Evolutionary conservation across 106 monocot species (phyloP).

Genomic region (Amphibolis antarctica): DNA sequence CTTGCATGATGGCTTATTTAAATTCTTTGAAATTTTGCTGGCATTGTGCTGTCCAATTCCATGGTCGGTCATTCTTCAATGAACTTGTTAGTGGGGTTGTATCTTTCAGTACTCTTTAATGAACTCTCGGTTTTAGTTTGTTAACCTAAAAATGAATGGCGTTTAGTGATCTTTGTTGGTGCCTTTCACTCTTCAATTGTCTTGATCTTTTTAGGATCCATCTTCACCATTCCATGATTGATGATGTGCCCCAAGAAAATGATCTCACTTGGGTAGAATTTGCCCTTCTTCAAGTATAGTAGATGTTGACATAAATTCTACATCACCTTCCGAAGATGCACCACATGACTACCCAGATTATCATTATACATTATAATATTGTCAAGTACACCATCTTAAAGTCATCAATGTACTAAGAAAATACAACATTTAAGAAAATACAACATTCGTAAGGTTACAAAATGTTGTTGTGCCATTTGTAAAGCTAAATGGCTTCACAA

Average conservation of each 20-base stretch:
- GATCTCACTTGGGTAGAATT: neutral
- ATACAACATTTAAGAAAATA: too few relatives aligned
- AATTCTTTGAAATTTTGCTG: neutral
- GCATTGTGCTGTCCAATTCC: neutral
- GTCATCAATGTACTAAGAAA: neutral
- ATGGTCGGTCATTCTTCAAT: neutral
- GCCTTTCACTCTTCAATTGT: neutral
- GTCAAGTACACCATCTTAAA: conserved; percentile 4
- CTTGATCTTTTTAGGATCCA: neutral
- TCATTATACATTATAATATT: neutral
- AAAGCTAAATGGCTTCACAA: neutral
- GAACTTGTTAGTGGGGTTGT: neutral
- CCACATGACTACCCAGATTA: neutral
- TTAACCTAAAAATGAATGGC: neutral
- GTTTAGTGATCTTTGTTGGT: neutral
- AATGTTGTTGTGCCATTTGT: neutral
- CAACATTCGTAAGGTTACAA: neutral
- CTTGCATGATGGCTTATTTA: neutral
- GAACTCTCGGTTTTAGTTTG: neutral
- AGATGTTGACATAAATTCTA: neutral
- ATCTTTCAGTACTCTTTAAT: neutral
- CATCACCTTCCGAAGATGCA: neutral
- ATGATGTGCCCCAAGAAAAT: neutral
- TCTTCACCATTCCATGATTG: neutral
- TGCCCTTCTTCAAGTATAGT: neutral